Conservation (phyloP, 2,329 filamentous ascomycete genomes). For the Colletotrichum eremochloae region DNA sequence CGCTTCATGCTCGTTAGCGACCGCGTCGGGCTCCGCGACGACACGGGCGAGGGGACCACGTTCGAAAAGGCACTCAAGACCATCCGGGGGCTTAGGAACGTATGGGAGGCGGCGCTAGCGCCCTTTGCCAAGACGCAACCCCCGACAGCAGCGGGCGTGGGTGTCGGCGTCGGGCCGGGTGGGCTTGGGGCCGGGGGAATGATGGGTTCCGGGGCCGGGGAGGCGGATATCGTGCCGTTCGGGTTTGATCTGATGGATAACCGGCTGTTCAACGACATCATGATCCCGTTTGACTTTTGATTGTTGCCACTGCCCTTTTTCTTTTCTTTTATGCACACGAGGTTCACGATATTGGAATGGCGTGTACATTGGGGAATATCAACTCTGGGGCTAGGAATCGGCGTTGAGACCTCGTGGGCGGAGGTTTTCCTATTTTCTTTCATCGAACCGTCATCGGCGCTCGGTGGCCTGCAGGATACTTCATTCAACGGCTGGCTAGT, state of each 20-base stretch:
- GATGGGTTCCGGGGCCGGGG: slow-evolving; percentile 14
- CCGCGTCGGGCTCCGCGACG: slow-evolving; percentile 32
- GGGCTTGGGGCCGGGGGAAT: not conserved
- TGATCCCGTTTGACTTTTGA: slow-evolving; percentile 40
- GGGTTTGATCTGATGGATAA: slow-evolving; percentile 37
- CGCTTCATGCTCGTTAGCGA: slow-evolving; percentile 20
- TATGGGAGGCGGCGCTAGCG: slow-evolving; percentile 54
- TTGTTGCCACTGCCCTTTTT: not conserved
- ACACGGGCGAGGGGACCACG: slow-evolving; percentile 48
- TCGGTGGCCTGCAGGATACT: not conserved
- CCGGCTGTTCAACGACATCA: slow-evolving; percentile 37
- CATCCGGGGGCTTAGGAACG: slow-evolving; percentile 50
- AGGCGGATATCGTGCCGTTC: slow-evolving; percentile 33
- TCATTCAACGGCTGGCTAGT: not conserved
- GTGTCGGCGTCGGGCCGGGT: not conserved
- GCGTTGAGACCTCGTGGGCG: not conserved
- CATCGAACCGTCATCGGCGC: not conserved
- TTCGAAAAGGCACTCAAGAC: slow-evolving; percentile 53
- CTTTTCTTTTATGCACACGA: not conserved
- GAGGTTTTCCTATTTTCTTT: too few species aligned
- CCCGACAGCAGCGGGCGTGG: not conserved
- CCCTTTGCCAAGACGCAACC: slow-evolving; percentile 16
- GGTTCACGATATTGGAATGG: not conserved
- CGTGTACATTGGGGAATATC: too few species aligned
- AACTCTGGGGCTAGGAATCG: not conserved